Conservation (phyloP, 176 grass and related monocot genomes). For the Melocanna baccifera region DNA sequence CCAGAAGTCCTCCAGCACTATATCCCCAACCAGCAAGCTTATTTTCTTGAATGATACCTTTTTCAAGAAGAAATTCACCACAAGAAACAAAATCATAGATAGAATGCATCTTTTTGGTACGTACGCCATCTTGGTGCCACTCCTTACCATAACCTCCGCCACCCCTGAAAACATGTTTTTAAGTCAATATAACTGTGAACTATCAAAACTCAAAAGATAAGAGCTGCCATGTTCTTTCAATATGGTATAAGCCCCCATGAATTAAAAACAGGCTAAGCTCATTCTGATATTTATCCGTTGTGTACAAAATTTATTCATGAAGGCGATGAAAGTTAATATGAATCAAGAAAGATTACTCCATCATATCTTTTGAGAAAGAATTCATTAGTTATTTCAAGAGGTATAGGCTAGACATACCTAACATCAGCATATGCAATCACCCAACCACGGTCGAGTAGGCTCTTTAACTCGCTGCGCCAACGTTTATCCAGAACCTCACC, state of each 20-base stretch:
- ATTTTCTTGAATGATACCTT: conserved; percentile 78
- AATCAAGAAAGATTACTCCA: not conserved
- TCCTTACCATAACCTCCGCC: conserved; percentile 82
- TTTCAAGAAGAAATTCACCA: conserved; percentile 87
- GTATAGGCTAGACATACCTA: conserved; percentile 43
- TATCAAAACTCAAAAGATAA: conserved; percentile 21
- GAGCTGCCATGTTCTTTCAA: not conserved
- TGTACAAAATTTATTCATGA: not conserved
- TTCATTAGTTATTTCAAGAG: conserved; percentile 14
- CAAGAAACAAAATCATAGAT: conserved; percentile 89
- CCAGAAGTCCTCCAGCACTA: conserved; percentile 85
- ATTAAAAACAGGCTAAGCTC: not conserved
- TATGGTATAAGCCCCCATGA: conserved; percentile 11
- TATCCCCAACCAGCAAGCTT: conserved; percentile 94
- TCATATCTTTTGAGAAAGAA: not conserved
- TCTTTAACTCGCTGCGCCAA: conserved; percentile 93
- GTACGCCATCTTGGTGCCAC: conserved; percentile 78
- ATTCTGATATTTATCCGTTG: not conserved
- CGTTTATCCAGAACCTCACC: conserved; percentile 85
- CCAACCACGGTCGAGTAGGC: conserved; percentile 85
- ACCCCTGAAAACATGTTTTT: conserved; percentile 51
- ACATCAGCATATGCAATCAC: conserved; percentile 95
- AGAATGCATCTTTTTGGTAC: conserved; percentile 71
- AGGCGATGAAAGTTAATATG: not conserved
- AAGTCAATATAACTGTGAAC: conserved; percentile 1